Conservation (phyloP, 352 stramenopile species). For the Blastocystis sp. region DNA sequence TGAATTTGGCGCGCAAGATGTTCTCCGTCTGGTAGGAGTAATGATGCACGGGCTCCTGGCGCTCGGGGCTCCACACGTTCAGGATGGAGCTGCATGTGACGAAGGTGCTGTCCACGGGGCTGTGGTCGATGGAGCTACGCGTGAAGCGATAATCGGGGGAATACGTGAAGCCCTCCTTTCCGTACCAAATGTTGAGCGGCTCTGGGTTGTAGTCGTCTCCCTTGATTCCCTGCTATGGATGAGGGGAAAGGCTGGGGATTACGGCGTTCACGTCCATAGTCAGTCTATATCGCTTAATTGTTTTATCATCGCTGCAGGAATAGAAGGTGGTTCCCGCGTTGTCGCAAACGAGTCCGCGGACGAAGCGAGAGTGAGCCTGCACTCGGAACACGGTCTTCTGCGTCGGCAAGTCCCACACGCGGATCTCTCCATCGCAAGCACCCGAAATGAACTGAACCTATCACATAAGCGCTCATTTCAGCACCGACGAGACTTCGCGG, state of each 20-base stretch:
- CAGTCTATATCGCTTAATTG: constrained; percentile 86
- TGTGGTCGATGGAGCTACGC: constrained; percentile 88
- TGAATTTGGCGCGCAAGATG: constrained; percentile 89
- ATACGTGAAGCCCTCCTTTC: constrained; percentile 82
- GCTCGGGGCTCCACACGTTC: constrained; percentile 89
- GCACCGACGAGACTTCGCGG: constrained; percentile 80
- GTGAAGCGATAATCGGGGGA: constrained; percentile 58
- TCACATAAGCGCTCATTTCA: neutral
- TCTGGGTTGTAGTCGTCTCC: constrained; percentile 65
- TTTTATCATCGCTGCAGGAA: constrained; percentile 89
- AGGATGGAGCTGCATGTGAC: constrained; percentile 85
- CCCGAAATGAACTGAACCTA: constrained; percentile 79
- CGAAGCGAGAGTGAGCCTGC: constrained; percentile 87
- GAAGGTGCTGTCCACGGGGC: constrained; percentile 89
- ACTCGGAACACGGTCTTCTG: constrained; percentile 87
- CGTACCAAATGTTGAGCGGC: constrained; percentile 78
- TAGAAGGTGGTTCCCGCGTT: constrained; percentile 83
- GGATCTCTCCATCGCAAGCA: constrained; percentile 87
- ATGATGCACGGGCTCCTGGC: constrained; percentile 86
- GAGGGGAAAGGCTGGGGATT: neutral
- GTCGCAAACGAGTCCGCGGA: constrained; percentile 85
- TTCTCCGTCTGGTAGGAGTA: constrained; percentile 89
- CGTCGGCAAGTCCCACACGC: constrained; percentile 92
- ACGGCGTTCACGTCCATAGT: constrained; percentile 57
- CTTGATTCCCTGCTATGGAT: constrained; percentile 60